These are phyloP conservation scores for Annulohypoxylon moriforme DNA, from an alignment of 495 filamentous ascomycete genomes.

Conservation along the genomic window DNA sequence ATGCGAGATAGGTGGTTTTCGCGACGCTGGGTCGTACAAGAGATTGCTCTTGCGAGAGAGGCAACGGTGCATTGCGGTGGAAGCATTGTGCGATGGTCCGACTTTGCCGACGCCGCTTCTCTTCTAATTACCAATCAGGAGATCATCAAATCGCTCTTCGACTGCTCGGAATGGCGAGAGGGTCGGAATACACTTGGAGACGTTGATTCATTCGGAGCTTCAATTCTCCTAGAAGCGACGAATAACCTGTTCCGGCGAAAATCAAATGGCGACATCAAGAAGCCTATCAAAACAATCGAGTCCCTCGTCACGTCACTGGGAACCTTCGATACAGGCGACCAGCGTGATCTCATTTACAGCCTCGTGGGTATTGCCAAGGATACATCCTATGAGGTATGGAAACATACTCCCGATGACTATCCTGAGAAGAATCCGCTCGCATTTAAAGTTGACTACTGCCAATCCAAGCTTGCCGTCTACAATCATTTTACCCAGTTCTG, in stretches of 20 bases:
- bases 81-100: neutral
- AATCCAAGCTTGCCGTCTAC: neutral
- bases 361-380: neutral
- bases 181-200: neutral
- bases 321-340: neutral
- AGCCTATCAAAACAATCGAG: neutral
- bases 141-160: neutral
- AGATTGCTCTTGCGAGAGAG: neutral
- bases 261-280: neutral
- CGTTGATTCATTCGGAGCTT: neutral
- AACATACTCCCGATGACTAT: neutral
- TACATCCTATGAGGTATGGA: neutral
- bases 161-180: neutral
- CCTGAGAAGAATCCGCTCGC: neutral
- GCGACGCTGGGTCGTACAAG: neutral
- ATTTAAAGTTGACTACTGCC: neutral
- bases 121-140: neutral
- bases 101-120: neutral
- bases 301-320: neutral
- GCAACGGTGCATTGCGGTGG: neutral
- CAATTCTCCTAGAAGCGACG: neutral
- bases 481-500: neutral
- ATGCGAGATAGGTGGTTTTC: neutral
- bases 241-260: neutral
- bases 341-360: neutral